A percentile compares a stretch with the other conserved stretches of the same genome.
These are phyloP conservation scores for Hordeum marinum DNA, from an alignment of 176 grass and related monocot species.

Conservation along the genomic window DNA sequence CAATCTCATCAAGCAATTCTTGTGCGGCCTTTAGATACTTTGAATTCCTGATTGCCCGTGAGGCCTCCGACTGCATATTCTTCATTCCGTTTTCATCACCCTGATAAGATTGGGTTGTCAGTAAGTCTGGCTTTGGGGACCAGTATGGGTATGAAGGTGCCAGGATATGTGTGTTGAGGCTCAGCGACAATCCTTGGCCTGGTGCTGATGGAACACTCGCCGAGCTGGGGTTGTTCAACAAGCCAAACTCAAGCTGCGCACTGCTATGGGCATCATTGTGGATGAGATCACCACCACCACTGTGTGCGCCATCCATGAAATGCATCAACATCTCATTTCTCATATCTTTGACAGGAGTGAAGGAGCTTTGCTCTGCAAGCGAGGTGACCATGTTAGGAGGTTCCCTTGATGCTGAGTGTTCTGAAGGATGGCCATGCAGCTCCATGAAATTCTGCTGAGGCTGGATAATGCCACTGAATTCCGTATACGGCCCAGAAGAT, in stretches of 20 bases:
- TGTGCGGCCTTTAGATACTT: conserved; percentile 91
- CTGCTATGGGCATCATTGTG: conserved; percentile 51
- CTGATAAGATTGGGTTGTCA: conserved; percentile 48
- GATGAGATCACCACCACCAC: conserved; percentile 31
- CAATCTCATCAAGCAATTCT: conserved; percentile 90
- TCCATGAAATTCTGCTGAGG: conserved; percentile 55
- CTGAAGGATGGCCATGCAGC: conserved; percentile 42
- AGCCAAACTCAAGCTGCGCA: conserved; percentile 52
- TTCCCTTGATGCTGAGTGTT: conserved; percentile 57
- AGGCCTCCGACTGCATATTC: conserved; percentile 58
- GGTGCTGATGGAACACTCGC: conserved; percentile 40
- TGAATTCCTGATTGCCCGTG: conserved; percentile 52
- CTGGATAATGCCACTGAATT: conserved; percentile 57
- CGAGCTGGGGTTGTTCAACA: conserved; percentile 60
- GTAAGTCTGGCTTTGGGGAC: conserved; percentile 49
- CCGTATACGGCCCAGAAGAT: conserved; percentile 53
- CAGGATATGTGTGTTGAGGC: conserved; percentile 75
- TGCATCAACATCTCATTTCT: conserved; percentile 76
- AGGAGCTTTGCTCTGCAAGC: conserved; percentile 39
- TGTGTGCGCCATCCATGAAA: conserved; percentile 51
- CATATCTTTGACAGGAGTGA: conserved; percentile 56
- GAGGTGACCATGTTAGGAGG: conserved; percentile 48
- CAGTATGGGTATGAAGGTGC: conserved; percentile 70
- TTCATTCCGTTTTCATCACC: conserved; percentile 62
- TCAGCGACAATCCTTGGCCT: conserved; percentile 79